A percentile compares a stretch with the other conserved stretches of the same genome.
These are phyloP conservation scores for Candida labiduridarum DNA, from an alignment of 1,139 yeast species.

Conservation along the genomic window DNA sequence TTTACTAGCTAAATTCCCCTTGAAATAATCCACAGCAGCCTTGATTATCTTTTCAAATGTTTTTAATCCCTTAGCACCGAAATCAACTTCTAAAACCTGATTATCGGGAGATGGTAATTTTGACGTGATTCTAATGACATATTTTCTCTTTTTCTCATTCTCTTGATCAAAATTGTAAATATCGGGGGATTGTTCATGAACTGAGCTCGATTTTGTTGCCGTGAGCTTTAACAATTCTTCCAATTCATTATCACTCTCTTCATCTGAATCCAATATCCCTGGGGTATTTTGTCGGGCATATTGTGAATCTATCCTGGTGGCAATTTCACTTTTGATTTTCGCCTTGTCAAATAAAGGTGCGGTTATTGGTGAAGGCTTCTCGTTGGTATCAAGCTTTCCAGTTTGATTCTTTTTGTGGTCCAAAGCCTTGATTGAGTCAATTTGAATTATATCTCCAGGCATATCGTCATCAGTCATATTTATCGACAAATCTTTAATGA, in stretches of 20 bases:
- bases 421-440: background rate
- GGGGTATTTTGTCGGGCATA: constrained; percentile 4
- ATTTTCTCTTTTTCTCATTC: constrained; percentile 33
- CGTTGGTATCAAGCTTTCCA: background rate
- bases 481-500: background rate
- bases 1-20: constrained; percentile 9
- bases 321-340: constrained; percentile 13
- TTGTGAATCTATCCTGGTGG: constrained; percentile 6
- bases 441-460: background rate
- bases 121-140: constrained; percentile 32
- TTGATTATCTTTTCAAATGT: constrained; percentile 22
- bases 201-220: background rate
- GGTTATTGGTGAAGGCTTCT: constrained; percentile 10
- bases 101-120: constrained; percentile 26
- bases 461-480: background rate
- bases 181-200: constrained; percentile 4
- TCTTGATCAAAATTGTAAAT: constrained; percentile 25
- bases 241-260: constrained; percentile 11
- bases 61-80: constrained; percentile 37
- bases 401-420: background rate
- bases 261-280: constrained; percentile 10
- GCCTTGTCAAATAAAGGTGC: constrained; percentile 18
- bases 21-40: constrained; percentile 21
- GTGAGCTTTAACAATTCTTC: constrained; percentile 8
- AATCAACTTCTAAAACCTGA: constrained; percentile 22